Base-by-base conservation (phyloP, 2,329 filamentous ascomycete genomes). In the Xylariaceae sp. region DNA sequence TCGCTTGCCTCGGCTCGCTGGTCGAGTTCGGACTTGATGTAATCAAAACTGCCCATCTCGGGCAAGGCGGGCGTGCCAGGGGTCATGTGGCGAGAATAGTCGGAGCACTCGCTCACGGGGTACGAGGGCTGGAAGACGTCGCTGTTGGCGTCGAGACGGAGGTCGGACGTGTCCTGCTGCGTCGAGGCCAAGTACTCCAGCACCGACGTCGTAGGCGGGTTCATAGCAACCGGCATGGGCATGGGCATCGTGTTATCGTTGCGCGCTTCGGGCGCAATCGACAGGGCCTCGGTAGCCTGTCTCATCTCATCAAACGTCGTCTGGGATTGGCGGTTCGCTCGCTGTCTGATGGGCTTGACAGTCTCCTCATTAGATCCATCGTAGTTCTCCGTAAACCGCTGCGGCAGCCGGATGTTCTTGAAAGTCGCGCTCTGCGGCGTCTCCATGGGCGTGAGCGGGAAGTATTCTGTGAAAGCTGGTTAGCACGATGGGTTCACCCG, bases 331-430 rank as follows among this genome's bases (percentile, higher is more conserved):
- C 71, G 75, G 61, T 77, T 79, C 37, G 71, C 68, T 35, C 74
- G 76, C 56, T 70, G 74, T 39, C 77, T 76, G 11, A 72, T 68
- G 4, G 84, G 84, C 73, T 86, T 87, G 66, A 87, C 78, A 0
- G 84, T 87, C 72, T 86, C 83, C 68, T 87, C 84, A 81, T 86
- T 84, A 11, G 83, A 86, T 71, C 84, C 83, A 66, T 88, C 85
- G 64, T 85, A 86, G 51, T 78, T 79, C 30, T 86, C 83, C 2
- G 79, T 72, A 68, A 88, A 88, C 56, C 87, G 73, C 65, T 72
- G 75, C 2, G 76, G 75, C 2, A 73, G 72, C 13, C 72, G 64
- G 51, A 75, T 71, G 44, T 77, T 74, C 73, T 80, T 80, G 50
- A 72, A 67, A 48, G 75, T 66, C 53, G 76, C 74, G 61, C 80